Percentiles rank a stretch among this genome's conserved stretches.
phyloP scores from a whole-genome alignment of 2,329 filamentous ascomycete species.

The Claviceps maximensis region DNA sequence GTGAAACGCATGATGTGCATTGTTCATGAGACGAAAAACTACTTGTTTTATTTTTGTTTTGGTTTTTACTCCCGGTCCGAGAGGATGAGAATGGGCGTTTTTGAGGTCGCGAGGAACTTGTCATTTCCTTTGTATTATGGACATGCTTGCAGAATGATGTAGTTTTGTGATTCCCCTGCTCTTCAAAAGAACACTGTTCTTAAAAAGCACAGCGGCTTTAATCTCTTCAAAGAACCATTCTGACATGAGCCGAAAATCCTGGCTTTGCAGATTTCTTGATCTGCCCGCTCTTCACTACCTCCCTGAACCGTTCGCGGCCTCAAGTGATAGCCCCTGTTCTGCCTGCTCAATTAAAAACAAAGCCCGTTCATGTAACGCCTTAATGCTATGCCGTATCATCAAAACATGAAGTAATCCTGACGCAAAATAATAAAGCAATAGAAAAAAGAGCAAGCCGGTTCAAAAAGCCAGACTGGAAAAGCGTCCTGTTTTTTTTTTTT shows the following conservation, averaged over 20 bases:
- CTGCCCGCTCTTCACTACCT: background rate
- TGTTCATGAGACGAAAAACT: background rate
- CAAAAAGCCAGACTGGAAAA: background rate
- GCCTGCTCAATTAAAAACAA: background rate
- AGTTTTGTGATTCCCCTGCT: background rate
- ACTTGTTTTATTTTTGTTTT: background rate
- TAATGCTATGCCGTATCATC: background rate
- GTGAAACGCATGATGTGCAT: background rate
- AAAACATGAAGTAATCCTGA: too few relatives aligned
- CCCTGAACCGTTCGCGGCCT: background rate
- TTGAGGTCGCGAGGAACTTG: background rate
- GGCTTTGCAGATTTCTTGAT: background rate
- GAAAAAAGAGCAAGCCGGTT: background rate
- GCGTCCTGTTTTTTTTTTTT: background rate
- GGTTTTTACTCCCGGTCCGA: background rate
- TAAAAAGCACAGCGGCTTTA: background rate
- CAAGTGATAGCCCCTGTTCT: background rate
- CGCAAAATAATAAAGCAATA: background rate
- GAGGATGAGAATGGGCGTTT: background rate
- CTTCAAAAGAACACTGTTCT: background rate
- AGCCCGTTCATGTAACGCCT: background rate
- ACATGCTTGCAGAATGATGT: background rate
- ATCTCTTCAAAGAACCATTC: background rate
- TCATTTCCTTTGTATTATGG: background rate
- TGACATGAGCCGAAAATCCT: background rate